These are phyloP conservation scores for Blastomyces silverae DNA, from an alignment of 2,329 filamentous ascomycete genomes.

Conservation along the genomic window DNA sequence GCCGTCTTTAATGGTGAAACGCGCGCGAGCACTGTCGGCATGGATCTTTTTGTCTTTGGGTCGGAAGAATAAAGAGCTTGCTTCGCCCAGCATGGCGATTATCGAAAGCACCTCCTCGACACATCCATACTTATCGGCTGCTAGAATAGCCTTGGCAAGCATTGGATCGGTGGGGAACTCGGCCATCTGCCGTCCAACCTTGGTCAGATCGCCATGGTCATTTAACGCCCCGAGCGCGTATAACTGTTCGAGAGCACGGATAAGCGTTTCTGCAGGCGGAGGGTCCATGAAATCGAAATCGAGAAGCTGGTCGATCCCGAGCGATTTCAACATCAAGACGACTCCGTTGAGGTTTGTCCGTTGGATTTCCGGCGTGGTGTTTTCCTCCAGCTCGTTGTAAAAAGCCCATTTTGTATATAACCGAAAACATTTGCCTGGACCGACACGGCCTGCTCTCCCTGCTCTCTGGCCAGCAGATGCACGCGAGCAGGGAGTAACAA, in stretches of 20 bases:
- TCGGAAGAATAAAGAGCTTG: constrained; percentile 82
- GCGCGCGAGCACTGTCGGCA: constrained; percentile 78
- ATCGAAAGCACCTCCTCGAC: constrained; percentile 89
- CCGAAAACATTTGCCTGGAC: constrained; percentile 86
- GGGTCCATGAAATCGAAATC: constrained; percentile 97
- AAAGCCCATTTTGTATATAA: constrained; percentile 91
- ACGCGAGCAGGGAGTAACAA: constrained; percentile 83
- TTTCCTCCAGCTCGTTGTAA: constrained; percentile 90
- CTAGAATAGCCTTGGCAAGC: constrained; percentile 81
- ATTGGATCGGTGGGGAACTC: constrained; percentile 92
- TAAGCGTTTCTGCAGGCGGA: constrained; percentile 81
- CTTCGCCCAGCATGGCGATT: constrained; percentile 88
- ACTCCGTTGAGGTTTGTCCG: constrained; percentile 79
- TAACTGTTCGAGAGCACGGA: constrained; percentile 79
- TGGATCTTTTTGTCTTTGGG: constrained; percentile 97
- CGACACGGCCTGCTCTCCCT: constrained; percentile 85
- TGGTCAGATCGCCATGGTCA: constrained; percentile 80
- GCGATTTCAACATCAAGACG: constrained; percentile 76
- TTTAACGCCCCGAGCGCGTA: constrained; percentile 88
- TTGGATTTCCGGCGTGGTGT: constrained; percentile 87
- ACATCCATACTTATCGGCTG: constrained; percentile 83
- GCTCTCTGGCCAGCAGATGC: constrained; percentile 90
- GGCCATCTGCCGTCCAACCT: constrained; percentile 86
- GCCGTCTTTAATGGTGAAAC: constrained; percentile 84
- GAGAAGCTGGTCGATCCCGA: constrained; percentile 86